Evolutionary conservation across 2,329 filamentous ascomycete species (phyloP), one percentile per base, ranked within the genome.

Genomic region (Xylariomycetidae sp.): DNA sequence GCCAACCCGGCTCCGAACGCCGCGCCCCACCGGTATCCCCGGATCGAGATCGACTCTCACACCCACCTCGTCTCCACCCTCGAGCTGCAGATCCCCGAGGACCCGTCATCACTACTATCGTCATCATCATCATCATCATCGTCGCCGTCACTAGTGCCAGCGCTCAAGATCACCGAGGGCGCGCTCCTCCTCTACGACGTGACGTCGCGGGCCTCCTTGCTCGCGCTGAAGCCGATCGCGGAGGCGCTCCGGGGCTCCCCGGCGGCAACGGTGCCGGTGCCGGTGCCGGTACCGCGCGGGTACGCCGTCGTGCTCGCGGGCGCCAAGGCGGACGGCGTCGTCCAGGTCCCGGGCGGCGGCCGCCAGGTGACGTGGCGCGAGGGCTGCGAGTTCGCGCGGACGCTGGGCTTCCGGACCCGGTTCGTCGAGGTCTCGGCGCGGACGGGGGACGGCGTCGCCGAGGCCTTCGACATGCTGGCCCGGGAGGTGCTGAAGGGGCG

Each of bases 81-180:
- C 12, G 62, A 66, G 40, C 42, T 66, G 19, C 51, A 61, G 33
- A 41, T 64, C 3, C 44, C 41, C n/a, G 44, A 46, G 37, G 51
- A 50, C 34, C n/a, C n/a, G n/a, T n/a, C n/a, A n/a, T n/a, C n/a
- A n/a, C n/a, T n/a, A n/a, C n/a, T n/a, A n/a, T 23, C 20, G n/a
- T 8, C 20, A 23, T 23, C 20, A 23, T 8, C 20, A 23, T 23
- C 20, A 23, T 23, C 20, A 23, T 23, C 50, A 53, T 5, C 49
- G 54, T 20, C 55, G 66, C n/a, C 50, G 50, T 22, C 55, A 63
- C n/a, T n/a, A n/a, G n/a, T n/a, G n/a, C n/a, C n/a, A 23, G 62
- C 62, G 2, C 45, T 64, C 14, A 46, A 48, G 33, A 59, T 63
- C 27, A 66, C 63, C n/a, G 62, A 66, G 25, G 62, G 59, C 4